phyloP scores from a whole-genome alignment of 2,329 filamentous ascomycete species.

The Alternaria triticina region DNA sequence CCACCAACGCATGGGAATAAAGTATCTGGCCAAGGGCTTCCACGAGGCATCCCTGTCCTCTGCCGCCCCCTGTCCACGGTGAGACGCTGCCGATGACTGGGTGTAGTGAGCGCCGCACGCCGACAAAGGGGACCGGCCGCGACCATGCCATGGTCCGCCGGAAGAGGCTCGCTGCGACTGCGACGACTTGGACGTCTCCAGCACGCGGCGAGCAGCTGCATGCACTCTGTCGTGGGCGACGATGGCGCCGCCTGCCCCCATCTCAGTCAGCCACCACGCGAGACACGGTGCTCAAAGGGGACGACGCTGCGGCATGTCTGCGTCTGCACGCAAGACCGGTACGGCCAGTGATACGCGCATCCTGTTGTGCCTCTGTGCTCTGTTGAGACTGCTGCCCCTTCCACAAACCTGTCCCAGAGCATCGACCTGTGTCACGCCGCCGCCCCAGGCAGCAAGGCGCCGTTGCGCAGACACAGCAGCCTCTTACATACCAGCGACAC shows the following conservation, averaged over 20 bases:
- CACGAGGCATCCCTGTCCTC: slow-evolving; percentile 43
- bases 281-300: slow-evolving; percentile 22
- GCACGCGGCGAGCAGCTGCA: not conserved
- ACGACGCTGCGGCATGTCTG: slow-evolving; percentile 20
- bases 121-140: slow-evolving; percentile 10
- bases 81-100: slow-evolving; percentile 18
- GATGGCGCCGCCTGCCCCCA: not conserved
- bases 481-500: slow-evolving; percentile 19
- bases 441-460: slow-evolving; percentile 18
- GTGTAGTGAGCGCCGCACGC: slow-evolving; percentile 12
- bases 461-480: slow-evolving; percentile 14
- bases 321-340: slow-evolving; percentile 21
- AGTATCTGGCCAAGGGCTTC: slow-evolving; percentile 36
- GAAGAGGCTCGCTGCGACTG: not conserved
- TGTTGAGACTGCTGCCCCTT: slow-evolving; percentile 4
- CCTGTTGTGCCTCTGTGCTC: slow-evolving; percentile 11
- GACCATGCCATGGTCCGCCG: not conserved
- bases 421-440: slow-evolving; percentile 18
- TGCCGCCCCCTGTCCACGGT: slow-evolving; percentile 17
- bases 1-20: slow-evolving; percentile 37
- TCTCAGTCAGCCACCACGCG: slow-evolving; percentile 18
- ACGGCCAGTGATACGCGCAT: slow-evolving; percentile 15
- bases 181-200: not conserved
- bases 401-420: slow-evolving; percentile 23
- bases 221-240: not conserved